Conservation (phyloP, 2,329 filamentous ascomycete species). For the Arthrobotrys conoides region DNA sequence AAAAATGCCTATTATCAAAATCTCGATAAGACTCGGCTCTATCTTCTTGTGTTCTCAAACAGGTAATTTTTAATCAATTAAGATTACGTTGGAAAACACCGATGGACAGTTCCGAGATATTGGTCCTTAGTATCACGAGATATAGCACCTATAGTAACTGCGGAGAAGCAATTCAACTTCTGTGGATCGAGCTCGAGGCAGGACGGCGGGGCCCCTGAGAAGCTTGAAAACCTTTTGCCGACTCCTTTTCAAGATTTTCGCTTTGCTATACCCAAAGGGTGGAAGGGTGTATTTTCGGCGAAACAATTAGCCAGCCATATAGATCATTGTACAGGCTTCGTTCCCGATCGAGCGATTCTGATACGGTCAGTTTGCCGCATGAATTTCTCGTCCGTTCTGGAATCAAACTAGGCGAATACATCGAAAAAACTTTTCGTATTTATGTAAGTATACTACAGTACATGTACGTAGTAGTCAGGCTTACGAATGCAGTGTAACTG, state of each 20-base stretch:
- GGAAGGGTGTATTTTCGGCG: slow-evolving; percentile 26
- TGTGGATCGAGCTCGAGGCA: slow-evolving; percentile 34
- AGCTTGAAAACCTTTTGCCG: slow-evolving; percentile 27
- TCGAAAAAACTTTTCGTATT: slow-evolving; percentile 13
- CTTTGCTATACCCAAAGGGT: slow-evolving; percentile 13
- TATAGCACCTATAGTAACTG: slow-evolving; percentile 11
- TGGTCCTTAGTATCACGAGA: slow-evolving; percentile 30
- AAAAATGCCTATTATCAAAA: slow-evolving; percentile 45
- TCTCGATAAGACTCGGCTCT: slow-evolving; percentile 28
- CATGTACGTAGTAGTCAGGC: not conserved
- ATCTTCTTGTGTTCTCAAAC: slow-evolving; percentile 29
- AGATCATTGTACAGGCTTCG: slow-evolving; percentile 10
- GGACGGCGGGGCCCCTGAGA: slow-evolving; percentile 34
- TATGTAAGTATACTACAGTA: too few species aligned
- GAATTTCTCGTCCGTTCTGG: slow-evolving; percentile 8
- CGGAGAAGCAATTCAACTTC: slow-evolving; percentile 30
- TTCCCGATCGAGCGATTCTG: slow-evolving; percentile 36
- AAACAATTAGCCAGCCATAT: slow-evolving; percentile 7
- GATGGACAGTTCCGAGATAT: slow-evolving; percentile 32
- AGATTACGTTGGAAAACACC: slow-evolving; percentile 39
- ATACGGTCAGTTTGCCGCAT: slow-evolving; percentile 33
- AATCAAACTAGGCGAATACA: slow-evolving; percentile 26
- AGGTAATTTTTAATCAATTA: slow-evolving; percentile 44
- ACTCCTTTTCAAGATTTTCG: slow-evolving; percentile 42
- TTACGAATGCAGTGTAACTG: slow-evolving; percentile 34